Evolutionary conservation across 805 yeast species (phyloP).

Genomic region (Sugiyamaella lignohabitans): DNA sequence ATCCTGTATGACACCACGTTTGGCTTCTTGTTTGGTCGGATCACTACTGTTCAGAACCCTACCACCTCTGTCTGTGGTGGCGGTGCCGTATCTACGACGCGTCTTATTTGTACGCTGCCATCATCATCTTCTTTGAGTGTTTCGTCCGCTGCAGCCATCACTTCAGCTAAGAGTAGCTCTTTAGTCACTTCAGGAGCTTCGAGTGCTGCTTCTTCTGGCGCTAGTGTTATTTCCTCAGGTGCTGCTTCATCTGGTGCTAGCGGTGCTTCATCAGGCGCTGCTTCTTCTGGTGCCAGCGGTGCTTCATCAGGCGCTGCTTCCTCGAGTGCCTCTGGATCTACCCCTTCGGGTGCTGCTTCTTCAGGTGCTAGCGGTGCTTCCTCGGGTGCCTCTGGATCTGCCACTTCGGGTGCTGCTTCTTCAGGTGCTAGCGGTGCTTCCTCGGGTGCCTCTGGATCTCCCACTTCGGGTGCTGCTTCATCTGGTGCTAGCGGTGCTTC

Average conservation of each 20-base stretch:
- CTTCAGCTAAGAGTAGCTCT: background rate
- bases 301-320: constrained; percentile 1
- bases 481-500: background rate
- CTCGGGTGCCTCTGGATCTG: background rate
- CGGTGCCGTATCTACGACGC: background rate
- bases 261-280: background rate
- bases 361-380: background rate
- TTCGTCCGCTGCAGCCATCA: background rate
- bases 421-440: background rate
- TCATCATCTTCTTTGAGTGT: background rate
- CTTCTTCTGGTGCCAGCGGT: background rate
- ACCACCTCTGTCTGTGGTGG: background rate
- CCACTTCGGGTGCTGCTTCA: constrained; percentile 27
- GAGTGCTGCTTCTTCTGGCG: background rate
- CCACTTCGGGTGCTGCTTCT: background rate
- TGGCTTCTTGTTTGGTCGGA: background rate
- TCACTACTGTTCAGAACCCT: background rate
- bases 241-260: too few relatives aligned
- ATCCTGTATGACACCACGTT: background rate
- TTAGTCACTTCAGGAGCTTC: background rate
- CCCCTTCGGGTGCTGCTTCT: background rate
- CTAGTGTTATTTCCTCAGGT: too few relatives aligned
- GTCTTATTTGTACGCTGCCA: background rate
- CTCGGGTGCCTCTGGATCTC: background rate
- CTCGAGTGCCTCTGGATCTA: background rate